Base-by-base conservation (phyloP, 352 stramenopile genomes). In the Phytophthora syringae region DNA sequence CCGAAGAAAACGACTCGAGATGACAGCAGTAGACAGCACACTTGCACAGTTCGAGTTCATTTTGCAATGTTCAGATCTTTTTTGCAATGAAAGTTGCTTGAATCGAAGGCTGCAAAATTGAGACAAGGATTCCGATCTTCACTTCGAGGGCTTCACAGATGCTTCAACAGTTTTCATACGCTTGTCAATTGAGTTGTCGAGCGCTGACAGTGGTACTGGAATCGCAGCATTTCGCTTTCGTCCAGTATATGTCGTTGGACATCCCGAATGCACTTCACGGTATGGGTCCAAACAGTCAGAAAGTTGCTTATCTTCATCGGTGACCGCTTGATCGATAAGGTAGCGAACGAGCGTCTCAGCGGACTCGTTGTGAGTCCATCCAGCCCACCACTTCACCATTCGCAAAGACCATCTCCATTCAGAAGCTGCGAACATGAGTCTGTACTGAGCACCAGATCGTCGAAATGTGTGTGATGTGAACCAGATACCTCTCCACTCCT, bases 351-450 rank as follows among this genome's bases (percentile, higher is more conserved):
- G 48, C 10, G 57, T 53, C 7, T 65, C 57, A 2, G 57, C 25
- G 2, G 55, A 56, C 37, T 57, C 57, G 6, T 58, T 58, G 34
- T 51, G 47, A 15, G 45, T 58, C 57, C 47, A 64, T 6, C 57
- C 47, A 4, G 47, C 50, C 30, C 50, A 60, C 40, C 39, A 52
- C 42, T 54, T 60, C 9, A 55, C 42, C 40, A 60, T 60, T 51
- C 49, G 20, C 22, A 66, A 21, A 1, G 37, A 58, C 37, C 47
- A 54, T 6, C 30, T 22, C 11, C 58, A 21, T 22, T 59, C 30
- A 15, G 39, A 39, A 3, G 39, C 9, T 15, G 58, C 49, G 54
- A 66, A 54, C 58, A 66, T 60, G n/a, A 66, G 59, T n/a, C 49
- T n/a, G 21, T 60, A 53, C 20, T 66, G 58, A 18, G 40, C 48